phyloP scores from a whole-genome alignment of 345 rosid genomes.

The Citrus australasica region DNA sequence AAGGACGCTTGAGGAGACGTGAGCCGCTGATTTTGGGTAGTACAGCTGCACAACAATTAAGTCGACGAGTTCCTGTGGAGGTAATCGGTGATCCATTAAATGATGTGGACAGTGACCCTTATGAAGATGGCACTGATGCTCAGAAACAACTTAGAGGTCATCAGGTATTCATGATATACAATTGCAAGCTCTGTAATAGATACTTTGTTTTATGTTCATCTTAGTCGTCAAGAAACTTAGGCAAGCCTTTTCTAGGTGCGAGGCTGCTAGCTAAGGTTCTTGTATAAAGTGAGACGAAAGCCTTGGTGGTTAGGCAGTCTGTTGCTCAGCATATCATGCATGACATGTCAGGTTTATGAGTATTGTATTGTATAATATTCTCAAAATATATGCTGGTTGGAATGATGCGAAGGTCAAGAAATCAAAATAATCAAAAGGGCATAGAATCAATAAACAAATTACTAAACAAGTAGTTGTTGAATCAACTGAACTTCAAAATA shows the following conservation, averaged over 20 bases:
- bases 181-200: not conserved
- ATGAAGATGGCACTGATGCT: constrained; percentile 71
- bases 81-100: constrained; percentile 82
- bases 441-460: not conserved
- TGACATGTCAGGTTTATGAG: not conserved
- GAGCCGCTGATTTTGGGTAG: constrained; percentile 84
- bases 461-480: not conserved
- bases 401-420: not conserved
- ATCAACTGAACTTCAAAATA: not conserved
- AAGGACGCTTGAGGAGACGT: constrained; percentile 70
- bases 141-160: constrained; percentile 53
- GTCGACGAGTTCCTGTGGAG: constrained; percentile 73
- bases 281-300: not conserved
- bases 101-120: constrained; percentile 77
- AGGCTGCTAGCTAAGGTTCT: not conserved
- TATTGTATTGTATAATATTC: not conserved
- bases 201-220: not conserved
- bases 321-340: not conserved
- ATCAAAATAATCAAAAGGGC: not conserved
- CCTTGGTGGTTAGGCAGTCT: constrained; percentile 1
- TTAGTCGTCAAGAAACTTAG: not conserved
- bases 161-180: constrained; percentile 46
- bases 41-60: constrained; percentile 78
- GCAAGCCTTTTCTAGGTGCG: not conserved
- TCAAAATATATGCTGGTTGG: not conserved